Conservation (phyloP, 345 rosid species). For the Excoecaria agallocha region DNA sequence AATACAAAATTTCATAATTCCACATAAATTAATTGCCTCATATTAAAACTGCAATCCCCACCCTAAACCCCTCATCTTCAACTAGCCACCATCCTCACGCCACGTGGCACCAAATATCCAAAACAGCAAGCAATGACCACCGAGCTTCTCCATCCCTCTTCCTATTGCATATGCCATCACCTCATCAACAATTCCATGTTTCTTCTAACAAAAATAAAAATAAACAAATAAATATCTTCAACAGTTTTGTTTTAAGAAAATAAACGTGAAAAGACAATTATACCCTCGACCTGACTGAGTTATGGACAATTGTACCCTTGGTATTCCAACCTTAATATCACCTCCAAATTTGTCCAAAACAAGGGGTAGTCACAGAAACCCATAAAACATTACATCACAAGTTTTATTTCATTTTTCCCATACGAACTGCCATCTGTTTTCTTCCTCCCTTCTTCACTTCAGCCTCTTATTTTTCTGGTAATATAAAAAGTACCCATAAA, state of each 20-base stretch:
- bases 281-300: background rate
- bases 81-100: slow-evolving; percentile 28
- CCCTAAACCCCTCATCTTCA: slow-evolving; percentile 63
- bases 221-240: background rate
- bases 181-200: slow-evolving; percentile 47
- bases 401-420: slow-evolving; percentile 12
- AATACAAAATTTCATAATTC: too few relatives aligned
- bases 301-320: slow-evolving; percentile 2
- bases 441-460: slow-evolving; percentile 8
- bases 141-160: slow-evolving; percentile 56
- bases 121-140: slow-evolving; percentile 37
- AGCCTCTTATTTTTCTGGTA: slow-evolving; percentile 22
- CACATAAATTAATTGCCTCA: background rate
- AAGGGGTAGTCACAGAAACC: slow-evolving; percentile 39
- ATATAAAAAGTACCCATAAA: background rate
- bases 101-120: slow-evolving; percentile 65
- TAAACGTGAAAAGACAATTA: background rate
- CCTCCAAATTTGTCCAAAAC: slow-evolving; percentile 39
- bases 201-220: background rate
- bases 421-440: slow-evolving; percentile 48
- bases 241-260: background rate
- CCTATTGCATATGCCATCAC: slow-evolving; percentile 42
- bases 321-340: slow-evolving; percentile 16
- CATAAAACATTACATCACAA: slow-evolving; percentile 31
- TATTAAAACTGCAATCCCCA: slow-evolving; percentile 26